phyloP scores from a whole-genome alignment of 176 grass and related monocot genomes.

The Aegilops umbellulata region DNA sequence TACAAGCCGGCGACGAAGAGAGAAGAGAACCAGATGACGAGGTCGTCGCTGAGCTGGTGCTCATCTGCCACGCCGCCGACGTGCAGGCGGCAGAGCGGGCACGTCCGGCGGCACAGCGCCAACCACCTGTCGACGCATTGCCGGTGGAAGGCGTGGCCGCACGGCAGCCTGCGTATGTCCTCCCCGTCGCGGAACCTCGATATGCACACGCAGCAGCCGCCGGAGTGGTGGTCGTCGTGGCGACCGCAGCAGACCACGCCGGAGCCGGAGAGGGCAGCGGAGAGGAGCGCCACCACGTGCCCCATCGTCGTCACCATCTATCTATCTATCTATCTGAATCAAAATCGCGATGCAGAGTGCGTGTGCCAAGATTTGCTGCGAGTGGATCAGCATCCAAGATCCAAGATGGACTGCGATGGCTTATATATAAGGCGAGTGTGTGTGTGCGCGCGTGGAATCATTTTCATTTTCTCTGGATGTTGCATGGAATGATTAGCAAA shows the following conservation, averaged over 20 bases:
- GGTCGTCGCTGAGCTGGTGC: constrained; percentile 58
- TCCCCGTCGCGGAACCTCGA: constrained; percentile 50
- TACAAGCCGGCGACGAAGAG: constrained; percentile 46
- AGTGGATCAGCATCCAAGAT: constrained; percentile 14
- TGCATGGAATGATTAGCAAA: no score
- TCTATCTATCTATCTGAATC: not conserved
- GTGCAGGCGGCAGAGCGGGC: constrained; percentile 70
- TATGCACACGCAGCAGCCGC: constrained; percentile 65
- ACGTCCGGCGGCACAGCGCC: constrained; percentile 59
- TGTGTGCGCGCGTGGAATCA: no score
- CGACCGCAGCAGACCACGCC: not conserved
- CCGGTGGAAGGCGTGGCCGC: constrained; percentile 70
- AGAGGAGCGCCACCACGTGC: constrained; percentile 48
- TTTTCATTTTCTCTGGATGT: no score
- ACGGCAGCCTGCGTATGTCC: constrained; percentile 53
- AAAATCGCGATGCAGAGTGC: not conserved
- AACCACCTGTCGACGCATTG: constrained; percentile 74
- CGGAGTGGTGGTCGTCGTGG: not conserved
- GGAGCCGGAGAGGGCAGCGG: constrained; percentile 33
- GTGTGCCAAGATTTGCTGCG: not conserved
- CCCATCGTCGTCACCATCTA: constrained; percentile 29
- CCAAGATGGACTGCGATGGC: constrained; percentile 8
- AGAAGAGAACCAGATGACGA: constrained; percentile 82
- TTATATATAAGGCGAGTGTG: constrained; percentile 30
- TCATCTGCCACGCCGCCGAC: constrained; percentile 27